These are phyloP conservation scores for Cercospora sp. DNA, from an alignment of 2,329 filamentous ascomycete species.

Conservation along the genomic window DNA sequence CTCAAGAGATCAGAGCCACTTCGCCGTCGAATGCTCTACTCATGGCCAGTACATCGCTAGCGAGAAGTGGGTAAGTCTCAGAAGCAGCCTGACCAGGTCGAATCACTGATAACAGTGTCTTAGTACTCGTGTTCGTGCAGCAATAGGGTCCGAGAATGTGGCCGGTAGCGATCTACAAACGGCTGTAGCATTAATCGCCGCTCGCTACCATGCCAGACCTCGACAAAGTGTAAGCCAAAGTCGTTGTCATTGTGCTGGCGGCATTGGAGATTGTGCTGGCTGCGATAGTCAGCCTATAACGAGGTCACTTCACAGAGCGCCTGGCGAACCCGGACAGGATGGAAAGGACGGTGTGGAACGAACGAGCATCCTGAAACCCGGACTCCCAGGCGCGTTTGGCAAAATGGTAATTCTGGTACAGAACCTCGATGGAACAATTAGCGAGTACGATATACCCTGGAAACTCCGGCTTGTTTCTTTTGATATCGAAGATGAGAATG, in stretches of 20 bases:
- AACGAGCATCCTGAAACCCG: not conserved
- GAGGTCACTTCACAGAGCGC: not conserved
- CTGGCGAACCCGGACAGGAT: not conserved
- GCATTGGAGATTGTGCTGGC: not conserved
- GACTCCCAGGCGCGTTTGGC: not conserved
- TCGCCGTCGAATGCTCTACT: not conserved
- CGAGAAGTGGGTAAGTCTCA: not conserved
- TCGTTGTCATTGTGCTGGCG: not conserved
- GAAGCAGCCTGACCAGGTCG: not conserved
- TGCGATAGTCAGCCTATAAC: not conserved
- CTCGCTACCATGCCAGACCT: not conserved
- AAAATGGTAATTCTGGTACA: not conserved
- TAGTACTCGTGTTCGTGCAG: not conserved
- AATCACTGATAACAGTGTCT: not conserved
- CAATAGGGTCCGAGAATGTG: not conserved
- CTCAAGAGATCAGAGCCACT: not conserved
- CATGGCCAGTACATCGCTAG: not conserved
- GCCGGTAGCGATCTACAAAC: not conserved
- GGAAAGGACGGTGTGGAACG: not conserved
- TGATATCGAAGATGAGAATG: not conserved
- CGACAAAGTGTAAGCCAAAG: not conserved
- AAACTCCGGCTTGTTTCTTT: not conserved
- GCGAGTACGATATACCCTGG: not conserved
- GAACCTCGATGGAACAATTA: not conserved
- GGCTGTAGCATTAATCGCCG: not conserved